Base-by-base conservation (phyloP, 164 flowering plant genomes). In the Nymphaea colorata region DNA sequence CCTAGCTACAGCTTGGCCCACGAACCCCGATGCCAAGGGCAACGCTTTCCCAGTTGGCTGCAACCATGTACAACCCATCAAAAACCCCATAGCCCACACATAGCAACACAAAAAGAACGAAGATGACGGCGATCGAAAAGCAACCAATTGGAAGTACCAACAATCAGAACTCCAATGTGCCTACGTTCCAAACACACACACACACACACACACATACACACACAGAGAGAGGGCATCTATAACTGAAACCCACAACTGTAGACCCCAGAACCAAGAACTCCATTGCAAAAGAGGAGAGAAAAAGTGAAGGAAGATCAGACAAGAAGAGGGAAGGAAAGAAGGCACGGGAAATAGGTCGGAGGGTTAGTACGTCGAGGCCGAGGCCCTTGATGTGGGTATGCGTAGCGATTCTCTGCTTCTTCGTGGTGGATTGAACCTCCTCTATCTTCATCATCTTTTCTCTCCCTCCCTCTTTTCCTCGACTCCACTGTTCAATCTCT, bases 341-440 rank as follows among this genome's bases (percentile, higher is more conserved):
- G 57, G 3, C 14, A 25, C 36, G 36, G 36, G 36, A 51, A 51
- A 51, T 51, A 15, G 8, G 57, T 51, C 14, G 53, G 67, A 15
- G 70, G 62, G 7, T 42, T 36, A 44, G 44, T 71, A 93, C 99
- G 81, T 91, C 89, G 45, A 91, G 96, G 71, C 99, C 99, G 67
- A 94, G 93, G 74, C 96, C 99, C 83, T 85, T 91, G 79, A 94
- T 94, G 76, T 94, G 99, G 2, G 99, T 91, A 68, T 94, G 99
- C 66, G 97, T 85, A 12, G 97, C 97, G 18, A 91, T 80, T 64
- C 98, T 79, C 81, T 94, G 97, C 81, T 88, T 91, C 85, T 94
- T 85, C 5, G 82, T 75, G 3, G 92, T 87, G 14, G 96, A 93
- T 64, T 93, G 95, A 43, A 90, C 95, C 78, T 93, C 96, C 77